Evolutionary conservation across 1,139 yeast species (phyloP).

Genomic region (Scheffersomyces titani): DNA sequence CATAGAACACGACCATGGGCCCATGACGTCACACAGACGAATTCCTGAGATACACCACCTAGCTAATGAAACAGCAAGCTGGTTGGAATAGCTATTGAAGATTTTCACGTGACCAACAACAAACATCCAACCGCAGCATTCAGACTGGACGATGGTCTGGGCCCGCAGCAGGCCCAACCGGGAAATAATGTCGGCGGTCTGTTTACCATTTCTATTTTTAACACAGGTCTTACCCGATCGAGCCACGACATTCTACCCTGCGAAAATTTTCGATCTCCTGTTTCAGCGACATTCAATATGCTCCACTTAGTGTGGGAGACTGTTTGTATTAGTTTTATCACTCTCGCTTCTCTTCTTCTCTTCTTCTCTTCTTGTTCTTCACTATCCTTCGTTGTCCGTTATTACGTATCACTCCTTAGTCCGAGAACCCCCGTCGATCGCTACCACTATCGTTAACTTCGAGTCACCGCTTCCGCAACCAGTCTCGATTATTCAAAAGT

Average conservation of each 20-base stretch:
- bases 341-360: neutral
- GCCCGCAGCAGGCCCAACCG: slow-evolving; percentile 1
- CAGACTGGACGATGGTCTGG: slow-evolving; percentile 3
- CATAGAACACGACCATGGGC: neutral
- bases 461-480: neutral
- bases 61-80: neutral
- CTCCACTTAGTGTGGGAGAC: neutral
- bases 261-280: neutral
- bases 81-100: neutral
- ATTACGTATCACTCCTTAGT: neutral
- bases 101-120: neutral
- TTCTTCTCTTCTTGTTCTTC: neutral
- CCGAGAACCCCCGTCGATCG: neutral
- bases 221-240: slow-evolving; percentile 2
- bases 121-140: neutral
- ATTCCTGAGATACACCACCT: neutral
- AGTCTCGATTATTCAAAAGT: neutral
- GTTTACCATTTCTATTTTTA: slow-evolving; percentile 4
- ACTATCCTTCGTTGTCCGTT: slow-evolving; percentile 1
- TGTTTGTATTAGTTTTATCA: neutral
- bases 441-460: neutral
- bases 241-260: neutral
- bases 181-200: slow-evolving; percentile 8
- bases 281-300: neutral
- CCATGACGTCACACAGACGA: neutral